phyloP scores from a whole-genome alignment of 495 filamentous ascomycete species.

The Trichoderma parareesei region DNA sequence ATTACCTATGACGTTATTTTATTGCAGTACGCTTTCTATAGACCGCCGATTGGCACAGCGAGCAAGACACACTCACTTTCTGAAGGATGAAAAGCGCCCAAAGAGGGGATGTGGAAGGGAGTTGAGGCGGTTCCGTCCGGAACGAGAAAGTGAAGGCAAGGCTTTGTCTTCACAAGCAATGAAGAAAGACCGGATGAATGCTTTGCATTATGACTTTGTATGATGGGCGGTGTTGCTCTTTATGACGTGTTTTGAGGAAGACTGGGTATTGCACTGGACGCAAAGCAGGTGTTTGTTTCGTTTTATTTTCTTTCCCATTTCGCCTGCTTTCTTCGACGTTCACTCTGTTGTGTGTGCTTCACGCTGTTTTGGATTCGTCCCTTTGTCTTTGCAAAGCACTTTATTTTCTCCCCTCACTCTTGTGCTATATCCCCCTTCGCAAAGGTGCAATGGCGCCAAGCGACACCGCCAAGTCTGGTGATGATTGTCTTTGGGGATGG shows the following conservation, averaged over 20 bases:
- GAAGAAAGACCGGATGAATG: neutral
- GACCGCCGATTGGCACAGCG: neutral
- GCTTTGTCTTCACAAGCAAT: neutral
- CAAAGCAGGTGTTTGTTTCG: neutral
- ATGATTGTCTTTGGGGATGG: neutral
- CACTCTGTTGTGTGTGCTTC: neutral
- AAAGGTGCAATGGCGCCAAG: neutral
- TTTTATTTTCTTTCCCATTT: neutral
- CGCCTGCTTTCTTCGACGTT: neutral
- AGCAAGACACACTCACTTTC: neutral
- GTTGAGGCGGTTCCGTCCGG: neutral
- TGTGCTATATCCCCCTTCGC: neutral
- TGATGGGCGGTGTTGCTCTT: neutral
- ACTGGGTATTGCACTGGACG: neutral
- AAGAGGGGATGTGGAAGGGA: neutral
- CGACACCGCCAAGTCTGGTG: neutral
- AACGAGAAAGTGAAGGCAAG: neutral
- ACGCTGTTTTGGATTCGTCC: neutral
- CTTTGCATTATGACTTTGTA: neutral
- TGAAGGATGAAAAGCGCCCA: neutral
- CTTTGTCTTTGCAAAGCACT: neutral
- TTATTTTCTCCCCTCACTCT: neutral
- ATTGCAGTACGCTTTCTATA: constrained; percentile 3
- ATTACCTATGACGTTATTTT: neutral
- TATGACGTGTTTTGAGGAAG: neutral